Percentiles rank a stretch among this genome's conserved stretches.
Evolutionary conservation across 441 rosid genomes (phyloP).

Genomic region (Melastoma candidum): DNA sequence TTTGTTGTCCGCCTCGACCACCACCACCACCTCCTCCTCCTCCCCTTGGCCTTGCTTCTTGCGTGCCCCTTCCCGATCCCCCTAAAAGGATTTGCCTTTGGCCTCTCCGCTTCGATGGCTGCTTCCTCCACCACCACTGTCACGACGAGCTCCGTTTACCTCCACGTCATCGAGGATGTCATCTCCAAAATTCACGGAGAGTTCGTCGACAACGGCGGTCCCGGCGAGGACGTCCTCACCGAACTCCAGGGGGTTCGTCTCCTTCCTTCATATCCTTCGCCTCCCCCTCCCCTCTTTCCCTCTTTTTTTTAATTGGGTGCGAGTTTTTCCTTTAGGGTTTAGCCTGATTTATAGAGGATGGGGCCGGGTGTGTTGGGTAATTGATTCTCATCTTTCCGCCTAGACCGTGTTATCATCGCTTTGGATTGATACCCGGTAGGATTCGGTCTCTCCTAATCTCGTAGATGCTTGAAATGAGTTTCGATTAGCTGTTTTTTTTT

Average conservation of each 20-base stretch:
- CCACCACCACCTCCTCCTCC: slow-evolving; percentile 9
- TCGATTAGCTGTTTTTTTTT: too few relatives aligned
- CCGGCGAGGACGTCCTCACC: slow-evolving; percentile 77
- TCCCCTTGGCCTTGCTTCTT: slow-evolving; percentile 10
- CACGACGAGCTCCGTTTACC: slow-evolving; percentile 50
- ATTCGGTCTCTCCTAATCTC: too few relatives aligned
- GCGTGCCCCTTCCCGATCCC: too few relatives aligned
- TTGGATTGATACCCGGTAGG: too few relatives aligned
- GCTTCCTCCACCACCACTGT: slow-evolving; percentile 25
- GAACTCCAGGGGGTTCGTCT: slow-evolving; percentile 79
- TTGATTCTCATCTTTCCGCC: too few relatives aligned
- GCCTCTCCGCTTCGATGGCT: slow-evolving; percentile 29
- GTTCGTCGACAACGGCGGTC: slow-evolving; percentile 73
- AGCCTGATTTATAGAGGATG: too few relatives aligned
- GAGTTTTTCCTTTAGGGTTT: too few relatives aligned
- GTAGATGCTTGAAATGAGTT: too few relatives aligned
- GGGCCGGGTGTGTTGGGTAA: too few relatives aligned
- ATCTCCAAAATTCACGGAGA: slow-evolving; percentile 83
- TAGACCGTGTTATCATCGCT: too few relatives aligned
- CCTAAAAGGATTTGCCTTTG: neutral
- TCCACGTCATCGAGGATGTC: slow-evolving; percentile 90
- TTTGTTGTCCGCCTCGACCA: slow-evolving; percentile 41
- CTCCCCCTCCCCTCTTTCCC: neutral
- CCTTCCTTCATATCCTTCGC: neutral
- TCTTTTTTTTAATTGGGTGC: too few relatives aligned